Conservation (phyloP, 768 basidiomycete genomes). For the Leccinum truebloodii region DNA sequence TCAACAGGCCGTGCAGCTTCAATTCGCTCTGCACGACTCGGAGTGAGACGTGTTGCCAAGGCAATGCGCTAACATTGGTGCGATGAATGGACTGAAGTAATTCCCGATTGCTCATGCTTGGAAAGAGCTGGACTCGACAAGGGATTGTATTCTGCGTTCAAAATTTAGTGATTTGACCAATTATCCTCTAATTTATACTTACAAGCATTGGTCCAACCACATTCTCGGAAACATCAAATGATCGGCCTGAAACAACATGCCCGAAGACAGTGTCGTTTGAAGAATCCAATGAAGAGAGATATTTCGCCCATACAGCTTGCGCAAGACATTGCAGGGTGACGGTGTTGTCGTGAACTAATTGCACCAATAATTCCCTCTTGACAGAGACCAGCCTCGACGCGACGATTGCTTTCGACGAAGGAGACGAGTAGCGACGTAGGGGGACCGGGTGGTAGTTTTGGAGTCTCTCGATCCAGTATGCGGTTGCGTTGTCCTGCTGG, state of each 20-base stretch:
- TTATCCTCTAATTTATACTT: conserved; percentile 14
- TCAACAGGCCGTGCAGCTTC: too few relatives aligned
- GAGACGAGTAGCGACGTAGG: conserved; percentile 21
- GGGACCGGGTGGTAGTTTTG: conserved; percentile 21
- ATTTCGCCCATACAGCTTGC: conserved; percentile 35
- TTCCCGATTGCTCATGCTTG: conserved; percentile 30
- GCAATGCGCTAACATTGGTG: conserved; percentile 39
- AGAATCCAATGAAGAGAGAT: conserved; percentile 21
- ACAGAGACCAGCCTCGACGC: conserved; percentile 18
- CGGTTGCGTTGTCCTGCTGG: conserved; percentile 39
- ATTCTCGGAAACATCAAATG: conserved; percentile 40
- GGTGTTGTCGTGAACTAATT: conserved; percentile 21
- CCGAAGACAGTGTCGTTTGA: conserved; percentile 45
- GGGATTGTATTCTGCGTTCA: conserved; percentile 20
- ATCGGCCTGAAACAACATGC: conserved; percentile 47
- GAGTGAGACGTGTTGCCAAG: conserved; percentile 40
- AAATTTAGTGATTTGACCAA: too few relatives aligned
- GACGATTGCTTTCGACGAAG: conserved; percentile 6
- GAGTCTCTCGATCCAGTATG: conserved; percentile 39
- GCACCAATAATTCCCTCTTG: conserved; percentile 6
- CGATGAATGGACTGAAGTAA: conserved; percentile 40
- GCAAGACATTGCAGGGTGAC: conserved; percentile 40
- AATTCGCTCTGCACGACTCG: too few relatives aligned
- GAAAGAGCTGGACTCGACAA: conserved; percentile 38
- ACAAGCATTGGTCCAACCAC: conserved; percentile 51